These are phyloP conservation scores for Myxozyma lipomycoides DNA, from an alignment of 805 yeast genomes.

Conservation along the genomic window DNA sequence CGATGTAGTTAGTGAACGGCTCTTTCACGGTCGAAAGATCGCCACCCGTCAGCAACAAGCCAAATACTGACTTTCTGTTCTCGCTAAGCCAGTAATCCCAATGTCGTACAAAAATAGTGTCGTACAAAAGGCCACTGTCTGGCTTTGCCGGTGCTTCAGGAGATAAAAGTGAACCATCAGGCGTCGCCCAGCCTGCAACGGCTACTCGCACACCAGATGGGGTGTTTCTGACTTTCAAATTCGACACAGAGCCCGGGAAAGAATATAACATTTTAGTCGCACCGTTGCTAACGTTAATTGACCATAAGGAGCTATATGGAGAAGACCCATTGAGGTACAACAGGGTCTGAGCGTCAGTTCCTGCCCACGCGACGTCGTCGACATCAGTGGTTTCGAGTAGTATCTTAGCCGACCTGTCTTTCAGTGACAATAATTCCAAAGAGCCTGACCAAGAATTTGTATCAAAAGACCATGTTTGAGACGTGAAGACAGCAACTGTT, in stretches of 20 bases:
- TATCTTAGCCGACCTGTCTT: conserved; percentile 6
- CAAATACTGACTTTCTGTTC: conserved; percentile 24
- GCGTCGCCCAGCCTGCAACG: conserved; percentile 26
- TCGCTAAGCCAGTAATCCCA: conserved; percentile 32
- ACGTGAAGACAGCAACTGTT: conserved; percentile 16
- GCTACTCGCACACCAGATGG: conserved; percentile 21
- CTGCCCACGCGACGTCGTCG: conserved; percentile 25
- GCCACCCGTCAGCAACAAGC: conserved; percentile 13
- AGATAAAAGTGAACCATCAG: conserved; percentile 19
- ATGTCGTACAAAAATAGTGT: conserved; percentile 28
- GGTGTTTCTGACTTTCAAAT: conserved; percentile 12
- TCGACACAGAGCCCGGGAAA: conserved; percentile 22
- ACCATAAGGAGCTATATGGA: conserved; percentile 19
- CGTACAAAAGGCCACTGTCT: conserved; percentile 26
- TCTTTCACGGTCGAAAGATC: conserved; percentile 10
- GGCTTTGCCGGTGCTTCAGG: conserved; percentile 21
- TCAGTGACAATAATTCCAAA: conserved; percentile 7
- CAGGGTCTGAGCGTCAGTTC: conserved; percentile 15
- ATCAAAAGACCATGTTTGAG: conserved; percentile 18
- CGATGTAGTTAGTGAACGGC: conserved; percentile 21
- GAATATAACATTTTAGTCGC: conserved; percentile 3
- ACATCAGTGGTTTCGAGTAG: conserved; percentile 15
- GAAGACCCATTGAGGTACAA: conserved; percentile 18
- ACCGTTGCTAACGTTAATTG: conserved; percentile 8
- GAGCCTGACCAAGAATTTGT: conserved; percentile 8